Conservation (phyloP, 2,329 filamentous ascomycete genomes). For the Penicillium sclerotiorum region DNA sequence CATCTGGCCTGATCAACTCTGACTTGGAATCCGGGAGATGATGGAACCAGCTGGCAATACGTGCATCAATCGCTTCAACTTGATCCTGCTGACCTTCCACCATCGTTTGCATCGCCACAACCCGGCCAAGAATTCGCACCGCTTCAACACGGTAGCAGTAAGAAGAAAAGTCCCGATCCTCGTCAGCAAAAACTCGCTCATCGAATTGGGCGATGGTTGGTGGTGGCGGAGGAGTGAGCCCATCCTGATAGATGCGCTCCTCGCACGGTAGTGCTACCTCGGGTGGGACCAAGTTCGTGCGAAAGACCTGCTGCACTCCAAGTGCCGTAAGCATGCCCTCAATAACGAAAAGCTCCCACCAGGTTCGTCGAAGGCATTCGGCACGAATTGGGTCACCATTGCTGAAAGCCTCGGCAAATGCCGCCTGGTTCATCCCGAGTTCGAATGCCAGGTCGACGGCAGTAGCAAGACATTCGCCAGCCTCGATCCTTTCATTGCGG, state of each 20-base stretch:
- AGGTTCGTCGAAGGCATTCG: conserved; percentile 84
- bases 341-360: conserved; percentile 84
- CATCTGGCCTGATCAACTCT: conserved; percentile 68
- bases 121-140: conserved; percentile 73
- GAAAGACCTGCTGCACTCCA: conserved; percentile 52
- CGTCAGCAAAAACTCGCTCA: conserved; percentile 71
- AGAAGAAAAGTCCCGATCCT: conserved; percentile 72
- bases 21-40: conserved; percentile 74
- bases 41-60: conserved; percentile 73
- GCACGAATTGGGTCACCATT: conserved; percentile 68
- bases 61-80: conserved; percentile 61
- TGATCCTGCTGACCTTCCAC: conserved; percentile 53
- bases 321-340: conserved; percentile 85
- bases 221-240: conserved; percentile 60
- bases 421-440: conserved; percentile 71
- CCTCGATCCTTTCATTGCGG: conserved; percentile 69
- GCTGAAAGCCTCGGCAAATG: conserved; percentile 67
- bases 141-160: conserved; percentile 84
- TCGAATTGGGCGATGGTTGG: conserved; percentile 75
- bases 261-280: conserved; percentile 80
- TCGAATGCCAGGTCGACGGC: conserved; percentile 74
- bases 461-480: conserved; percentile 66
- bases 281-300: conserved; percentile 68
- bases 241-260: conserved; percentile 63
- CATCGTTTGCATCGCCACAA: conserved; percentile 57